phyloP scores from a whole-genome alignment of 306 rosid species.

The Mimosa pudica region DNA sequence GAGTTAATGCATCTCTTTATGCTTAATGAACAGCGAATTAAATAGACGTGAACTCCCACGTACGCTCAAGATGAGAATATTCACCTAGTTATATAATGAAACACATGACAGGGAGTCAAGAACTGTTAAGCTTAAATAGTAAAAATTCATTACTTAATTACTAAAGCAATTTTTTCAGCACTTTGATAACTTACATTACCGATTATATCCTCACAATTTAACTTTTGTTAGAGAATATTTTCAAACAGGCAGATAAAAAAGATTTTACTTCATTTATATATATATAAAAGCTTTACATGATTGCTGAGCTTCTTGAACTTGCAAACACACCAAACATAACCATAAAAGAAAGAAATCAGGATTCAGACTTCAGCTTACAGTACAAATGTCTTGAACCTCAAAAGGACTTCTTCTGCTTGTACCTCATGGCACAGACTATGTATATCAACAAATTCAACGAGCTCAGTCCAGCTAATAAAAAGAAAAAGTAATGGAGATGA shows the following conservation, averaged over 20 bases:
- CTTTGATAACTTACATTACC: background rate
- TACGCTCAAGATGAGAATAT: background rate
- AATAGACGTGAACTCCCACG: background rate
- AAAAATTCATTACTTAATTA: background rate
- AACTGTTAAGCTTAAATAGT: background rate
- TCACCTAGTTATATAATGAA: background rate
- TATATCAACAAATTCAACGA: constrained; percentile 67
- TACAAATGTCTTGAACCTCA: constrained; percentile 23
- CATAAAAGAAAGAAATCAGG: background rate
- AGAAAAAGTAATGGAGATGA: constrained; percentile 83
- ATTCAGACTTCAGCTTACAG: background rate
- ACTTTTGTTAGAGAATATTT: background rate
- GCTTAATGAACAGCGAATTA: background rate
- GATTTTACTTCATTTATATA: constrained; percentile 18
- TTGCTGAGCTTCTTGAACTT: constrained; percentile 18
- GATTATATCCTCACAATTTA: background rate
- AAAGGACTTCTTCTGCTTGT: constrained; percentile 75
- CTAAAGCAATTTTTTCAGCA: background rate
- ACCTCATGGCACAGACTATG: constrained; percentile 58
- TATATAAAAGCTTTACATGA: constrained; percentile 12
- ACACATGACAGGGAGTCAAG: constrained; percentile 8
- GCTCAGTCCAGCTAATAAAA: constrained; percentile 87
- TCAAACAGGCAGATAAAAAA: constrained; percentile 1
- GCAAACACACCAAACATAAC: constrained; percentile 24
- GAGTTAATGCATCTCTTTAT: background rate